phyloP scores from a whole-genome alignment of 441 rosid genomes.

The Adansonia grandidieri region DNA sequence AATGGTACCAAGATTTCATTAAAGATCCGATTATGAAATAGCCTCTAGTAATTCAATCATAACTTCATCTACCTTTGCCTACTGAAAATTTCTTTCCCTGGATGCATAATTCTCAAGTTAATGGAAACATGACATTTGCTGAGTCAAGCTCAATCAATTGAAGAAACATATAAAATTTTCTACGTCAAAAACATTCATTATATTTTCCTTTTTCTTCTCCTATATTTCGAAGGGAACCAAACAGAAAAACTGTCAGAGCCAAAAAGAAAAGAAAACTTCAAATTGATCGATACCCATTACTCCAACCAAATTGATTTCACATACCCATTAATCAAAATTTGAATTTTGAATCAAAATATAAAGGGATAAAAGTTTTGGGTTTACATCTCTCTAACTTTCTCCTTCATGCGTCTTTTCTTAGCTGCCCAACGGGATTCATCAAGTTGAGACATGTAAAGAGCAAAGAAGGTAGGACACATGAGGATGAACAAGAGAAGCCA shows the following conservation, averaged over 20 bases:
- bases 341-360: not conserved
- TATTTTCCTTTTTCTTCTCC: not conserved
- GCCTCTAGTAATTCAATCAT: not conserved
- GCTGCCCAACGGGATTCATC: slow-evolving; percentile 53
- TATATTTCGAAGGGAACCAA: not conserved
- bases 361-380: not conserved
- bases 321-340: slow-evolving; percentile 11
- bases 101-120: not conserved
- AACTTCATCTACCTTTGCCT: not conserved
- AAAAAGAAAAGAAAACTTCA: not conserved
- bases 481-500: slow-evolving; percentile 53
- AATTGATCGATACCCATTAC: slow-evolving; percentile 15
- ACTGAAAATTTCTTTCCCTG: not conserved
- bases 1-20: not conserved
- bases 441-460: slow-evolving; percentile 43
- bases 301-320: not conserved
- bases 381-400: slow-evolving; percentile 84
- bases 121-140: not conserved
- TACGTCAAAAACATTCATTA: not conserved
- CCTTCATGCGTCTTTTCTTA: slow-evolving; percentile 69
- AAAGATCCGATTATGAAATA: not conserved
- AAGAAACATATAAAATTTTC: not conserved
- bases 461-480: slow-evolving; percentile 41
- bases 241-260: not conserved
- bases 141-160: no score